phyloP scores from a whole-genome alignment of 306 rosid genomes.

The Dicorynia guianensis region DNA sequence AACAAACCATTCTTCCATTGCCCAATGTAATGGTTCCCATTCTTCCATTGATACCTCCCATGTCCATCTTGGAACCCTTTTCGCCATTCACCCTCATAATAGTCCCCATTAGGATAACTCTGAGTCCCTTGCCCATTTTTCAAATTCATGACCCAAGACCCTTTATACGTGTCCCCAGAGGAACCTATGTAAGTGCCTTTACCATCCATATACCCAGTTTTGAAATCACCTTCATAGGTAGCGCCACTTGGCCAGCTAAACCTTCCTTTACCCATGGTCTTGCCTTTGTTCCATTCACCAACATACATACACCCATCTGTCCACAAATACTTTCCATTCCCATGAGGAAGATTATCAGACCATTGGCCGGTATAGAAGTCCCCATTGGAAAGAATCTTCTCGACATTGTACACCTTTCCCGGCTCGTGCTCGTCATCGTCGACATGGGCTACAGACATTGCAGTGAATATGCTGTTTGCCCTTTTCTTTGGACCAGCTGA shows the following conservation, averaged over 20 bases:
- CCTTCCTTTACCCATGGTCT: conserved; percentile 69
- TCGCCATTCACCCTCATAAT: conserved; percentile 92
- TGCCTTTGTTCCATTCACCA: conserved; percentile 85
- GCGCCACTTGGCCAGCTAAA: conserved; percentile 98
- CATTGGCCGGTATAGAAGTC: conserved; percentile 86
- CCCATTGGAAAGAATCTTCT: conserved; percentile 73
- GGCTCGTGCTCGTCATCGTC: conserved; percentile 68
- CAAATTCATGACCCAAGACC: conserved; percentile 85
- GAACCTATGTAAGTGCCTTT: conserved; percentile 81
- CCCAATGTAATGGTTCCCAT: conserved; percentile 79
- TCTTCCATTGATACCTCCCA: conserved; percentile 91
- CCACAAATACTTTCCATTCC: conserved; percentile 90
- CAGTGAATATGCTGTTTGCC: conserved; percentile 58
- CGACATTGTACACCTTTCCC: conserved; percentile 54
- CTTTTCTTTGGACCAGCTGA: conserved; percentile 62
- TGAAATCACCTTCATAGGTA: conserved; percentile 93
- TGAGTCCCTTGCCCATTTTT: conserved; percentile 81
- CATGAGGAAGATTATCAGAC: conserved; percentile 63
- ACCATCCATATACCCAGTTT: conserved; percentile 80
- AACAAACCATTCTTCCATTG: conserved; percentile 78
- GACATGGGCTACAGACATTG: conserved; percentile 90
- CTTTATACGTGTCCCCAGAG: conserved; percentile 78
- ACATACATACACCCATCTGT: conserved; percentile 93
- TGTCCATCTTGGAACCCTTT: conserved; percentile 84
- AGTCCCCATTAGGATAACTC: conserved; percentile 81